Percentiles rank a stretch among this genome's conserved stretches.
Conservation (phyloP, 148 eudicot species). For the Chenopodium quinoa region DNA sequence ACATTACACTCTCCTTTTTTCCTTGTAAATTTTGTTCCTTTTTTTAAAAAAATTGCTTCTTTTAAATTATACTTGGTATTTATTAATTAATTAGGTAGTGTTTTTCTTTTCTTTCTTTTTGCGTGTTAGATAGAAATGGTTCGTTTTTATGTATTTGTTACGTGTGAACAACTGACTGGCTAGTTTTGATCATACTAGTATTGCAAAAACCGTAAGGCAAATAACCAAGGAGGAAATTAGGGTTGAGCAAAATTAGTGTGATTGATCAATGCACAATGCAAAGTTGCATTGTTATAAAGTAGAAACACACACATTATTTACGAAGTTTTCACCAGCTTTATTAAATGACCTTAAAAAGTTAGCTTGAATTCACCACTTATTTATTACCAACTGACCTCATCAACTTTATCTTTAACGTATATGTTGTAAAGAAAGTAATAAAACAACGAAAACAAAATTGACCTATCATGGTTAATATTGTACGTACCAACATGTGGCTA, state of each 20-base stretch:
- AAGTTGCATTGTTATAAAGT: no score
- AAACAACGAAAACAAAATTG: background rate
- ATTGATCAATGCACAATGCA: background rate
- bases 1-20: no score
- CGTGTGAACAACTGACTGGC: background rate
- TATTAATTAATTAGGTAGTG: background rate
- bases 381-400: background rate
- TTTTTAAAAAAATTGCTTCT: no score
- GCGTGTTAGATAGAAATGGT: background rate
- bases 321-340: background rate
- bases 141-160: background rate
- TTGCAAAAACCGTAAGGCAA: background rate
- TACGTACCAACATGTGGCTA: background rate
- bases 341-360: background rate
- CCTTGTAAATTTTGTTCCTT: background rate
- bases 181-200: background rate
- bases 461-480: no score
- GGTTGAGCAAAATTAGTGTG: conserved; percentile 19
- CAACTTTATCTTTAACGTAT: background rate
- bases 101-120: background rate
- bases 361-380: background rate
- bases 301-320: no score
- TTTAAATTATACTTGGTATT: no score
- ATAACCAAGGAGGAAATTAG: background rate
- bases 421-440: background rate